A percentile compares a stretch with the other conserved stretches of the same genome.
These are phyloP conservation scores for Aspergillus luchuensis DNA, from an alignment of 2,329 filamentous ascomycete species.

Conservation along the genomic window DNA sequence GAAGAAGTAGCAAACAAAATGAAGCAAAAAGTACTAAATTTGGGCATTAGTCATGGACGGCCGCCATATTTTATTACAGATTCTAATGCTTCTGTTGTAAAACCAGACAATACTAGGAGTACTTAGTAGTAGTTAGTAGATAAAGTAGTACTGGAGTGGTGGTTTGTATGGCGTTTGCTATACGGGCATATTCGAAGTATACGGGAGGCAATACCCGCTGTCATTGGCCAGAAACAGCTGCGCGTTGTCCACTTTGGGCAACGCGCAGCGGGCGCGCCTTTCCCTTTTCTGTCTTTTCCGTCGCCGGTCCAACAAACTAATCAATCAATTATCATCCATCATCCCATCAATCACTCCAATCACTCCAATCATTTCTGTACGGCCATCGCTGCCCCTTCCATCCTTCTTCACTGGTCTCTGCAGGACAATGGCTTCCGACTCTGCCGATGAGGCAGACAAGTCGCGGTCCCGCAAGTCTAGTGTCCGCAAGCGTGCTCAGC, in stretches of 20 bases:
- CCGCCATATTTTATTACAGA: too few relatives aligned
- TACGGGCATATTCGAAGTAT: neutral
- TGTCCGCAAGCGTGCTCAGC: conserved; percentile 43
- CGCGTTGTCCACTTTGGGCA: neutral
- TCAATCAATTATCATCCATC: neutral
- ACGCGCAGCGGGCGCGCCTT: conserved; percentile 9
- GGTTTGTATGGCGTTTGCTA: neutral
- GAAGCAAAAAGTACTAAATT: too few relatives aligned
- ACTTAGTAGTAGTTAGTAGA: too few relatives aligned
- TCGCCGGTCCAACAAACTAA: neutral
- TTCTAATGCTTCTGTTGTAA: too few relatives aligned
- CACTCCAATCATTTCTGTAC: neutral
- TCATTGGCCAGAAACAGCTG: neutral
- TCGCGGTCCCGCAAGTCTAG: conserved; percentile 22
- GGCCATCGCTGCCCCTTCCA: conserved; percentile 1
- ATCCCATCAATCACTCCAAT: conserved; percentile 2
- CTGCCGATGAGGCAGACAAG: conserved; percentile 19
- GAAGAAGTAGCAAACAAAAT: too few relatives aligned
- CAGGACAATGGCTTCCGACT: conserved; percentile 23
- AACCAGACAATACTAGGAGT: too few relatives aligned
- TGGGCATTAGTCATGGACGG: too few relatives aligned
- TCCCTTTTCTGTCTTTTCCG: conserved; percentile 3
- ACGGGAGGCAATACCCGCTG: neutral
- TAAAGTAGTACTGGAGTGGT: too few relatives aligned
- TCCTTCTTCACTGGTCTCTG: neutral